A percentile compares a stretch with the other conserved stretches of the same genome.
These are phyloP conservation scores for Echeveria elegans DNA, from an alignment of 164 flowering plant species.

Conservation along the genomic window DNA sequence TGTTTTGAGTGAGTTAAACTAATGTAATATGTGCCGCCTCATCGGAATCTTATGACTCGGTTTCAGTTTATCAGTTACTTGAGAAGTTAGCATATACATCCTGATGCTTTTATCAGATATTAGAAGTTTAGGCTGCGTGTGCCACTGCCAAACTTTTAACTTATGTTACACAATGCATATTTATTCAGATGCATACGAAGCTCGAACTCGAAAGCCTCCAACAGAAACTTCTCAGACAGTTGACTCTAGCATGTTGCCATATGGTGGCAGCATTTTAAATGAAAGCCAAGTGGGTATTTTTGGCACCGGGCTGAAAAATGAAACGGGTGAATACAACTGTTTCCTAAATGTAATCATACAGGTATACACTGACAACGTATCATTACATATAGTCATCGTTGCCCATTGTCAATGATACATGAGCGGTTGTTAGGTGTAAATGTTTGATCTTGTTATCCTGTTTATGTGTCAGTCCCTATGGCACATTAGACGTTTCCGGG, in stretches of 20 bases:
- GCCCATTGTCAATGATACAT: not conserved
- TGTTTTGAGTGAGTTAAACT: not conserved
- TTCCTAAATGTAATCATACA: constrained; percentile 97
- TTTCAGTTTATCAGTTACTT: not conserved
- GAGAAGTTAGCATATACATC: not conserved
- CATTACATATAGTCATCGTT: not conserved
- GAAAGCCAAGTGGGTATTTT: constrained; percentile 26
- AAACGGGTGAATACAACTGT: constrained; percentile 96
- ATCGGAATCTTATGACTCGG: not conserved
- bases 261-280: constrained; percentile 19
- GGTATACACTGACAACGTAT: constrained; percentile 26
- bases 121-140: not conserved
- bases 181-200: constrained; percentile 48
- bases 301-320: constrained; percentile 81
- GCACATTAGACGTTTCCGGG: constrained; percentile 77
- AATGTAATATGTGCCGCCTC: not conserved
- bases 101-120: not conserved
- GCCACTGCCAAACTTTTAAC: not conserved
- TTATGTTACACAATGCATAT: not conserved
- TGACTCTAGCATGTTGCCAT: constrained; percentile 16
- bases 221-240: constrained; percentile 16
- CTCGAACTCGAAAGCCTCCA: constrained; percentile 23
- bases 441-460: not conserved
- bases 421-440: not conserved
- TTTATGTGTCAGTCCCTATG: constrained; percentile 57